These are phyloP conservation scores for Glonium stellatum DNA, from an alignment of 495 filamentous ascomycete genomes.

Conservation along the genomic window DNA sequence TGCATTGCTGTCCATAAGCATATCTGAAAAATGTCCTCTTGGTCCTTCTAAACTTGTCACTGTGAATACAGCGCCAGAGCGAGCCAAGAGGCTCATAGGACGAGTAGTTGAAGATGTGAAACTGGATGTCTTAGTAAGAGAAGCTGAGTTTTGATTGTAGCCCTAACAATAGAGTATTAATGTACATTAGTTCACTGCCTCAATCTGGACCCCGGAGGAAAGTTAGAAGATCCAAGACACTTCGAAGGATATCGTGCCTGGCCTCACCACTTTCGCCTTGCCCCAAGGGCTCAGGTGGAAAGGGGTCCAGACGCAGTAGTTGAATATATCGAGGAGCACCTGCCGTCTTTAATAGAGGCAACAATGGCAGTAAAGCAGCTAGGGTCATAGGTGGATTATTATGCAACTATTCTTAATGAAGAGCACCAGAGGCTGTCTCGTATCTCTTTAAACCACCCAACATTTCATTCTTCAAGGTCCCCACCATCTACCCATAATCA, in stretches of 20 bases:
- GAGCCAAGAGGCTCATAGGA: conserved; percentile 56
- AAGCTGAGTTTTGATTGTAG: neutral
- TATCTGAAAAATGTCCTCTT: neutral
- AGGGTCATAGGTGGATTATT: neutral
- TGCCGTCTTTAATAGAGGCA: conserved; percentile 44
- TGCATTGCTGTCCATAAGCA: neutral
- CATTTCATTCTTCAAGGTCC: neutral
- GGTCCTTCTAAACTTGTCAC: conserved; percentile 58
- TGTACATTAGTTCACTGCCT: conserved; percentile 51
- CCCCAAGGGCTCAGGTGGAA: conserved; percentile 56
- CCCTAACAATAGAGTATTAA: neutral
- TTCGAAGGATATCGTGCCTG: conserved; percentile 45
- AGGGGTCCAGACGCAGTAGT: conserved; percentile 59
- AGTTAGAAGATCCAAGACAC: conserved; percentile 49
- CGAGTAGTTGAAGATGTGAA: conserved; percentile 31
- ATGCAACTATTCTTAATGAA: neutral
- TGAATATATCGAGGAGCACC: conserved; percentile 54
- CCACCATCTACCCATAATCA: neutral
- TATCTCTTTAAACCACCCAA: neutral
- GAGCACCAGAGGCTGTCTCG: neutral
- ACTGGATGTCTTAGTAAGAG: neutral
- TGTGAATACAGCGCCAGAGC: conserved; percentile 62
- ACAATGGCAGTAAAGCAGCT: neutral
- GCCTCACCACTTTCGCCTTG: conserved; percentile 53
- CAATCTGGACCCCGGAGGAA: conserved; percentile 60